Evolutionary conservation across 148 eudicot species (phyloP), one percentile per base, ranked within the genome.

Genomic region (Arctostaphylos glauca): DNA sequence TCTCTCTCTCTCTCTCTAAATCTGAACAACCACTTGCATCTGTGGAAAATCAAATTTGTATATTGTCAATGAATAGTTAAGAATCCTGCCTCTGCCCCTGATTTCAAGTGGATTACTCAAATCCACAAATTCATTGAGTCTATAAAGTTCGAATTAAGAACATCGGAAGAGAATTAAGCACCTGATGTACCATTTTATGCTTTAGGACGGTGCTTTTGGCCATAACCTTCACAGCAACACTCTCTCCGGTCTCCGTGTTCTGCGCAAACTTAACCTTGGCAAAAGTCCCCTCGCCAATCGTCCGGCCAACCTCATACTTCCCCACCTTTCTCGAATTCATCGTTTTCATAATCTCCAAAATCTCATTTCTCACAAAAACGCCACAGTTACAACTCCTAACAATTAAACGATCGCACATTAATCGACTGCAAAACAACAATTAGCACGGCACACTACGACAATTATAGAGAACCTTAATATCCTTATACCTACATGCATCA

Each of bases 131-230:
- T 66, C 44, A 25, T 25, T 31, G 44, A 66, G 71, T 5, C 44
- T 66, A 4, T 31, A 10, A 59, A 59, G 43, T 4, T 25, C 6
- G 38, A 66, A 31, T 2, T 5, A 25, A 25, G 46, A 31, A 31
- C 41, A 41, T 2, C 74, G 3, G 19, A 15, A 38, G 25, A 12
- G 31, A 62, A 48, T 21, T 55, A 19, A 72, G 79, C 64, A 94
- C 99, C 99, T 96, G 99, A 87, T 93, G 86, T 84, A 90, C 94
- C 99, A 96, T 96, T 67, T 83, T 93, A 72, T 96, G 93, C 89
- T 94, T 93, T 77, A 96, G 95, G 73, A 96, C 86, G 25, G 95
- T 83, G 76, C 88, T 88, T 77, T 96, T 96, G 60, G 96, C 94
- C 89, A 96, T 80, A 74, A 94, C 91, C 81, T 96, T 96, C 47